phyloP scores from a whole-genome alignment of 805 yeast species.

The Phaffomyces antillensis region DNA sequence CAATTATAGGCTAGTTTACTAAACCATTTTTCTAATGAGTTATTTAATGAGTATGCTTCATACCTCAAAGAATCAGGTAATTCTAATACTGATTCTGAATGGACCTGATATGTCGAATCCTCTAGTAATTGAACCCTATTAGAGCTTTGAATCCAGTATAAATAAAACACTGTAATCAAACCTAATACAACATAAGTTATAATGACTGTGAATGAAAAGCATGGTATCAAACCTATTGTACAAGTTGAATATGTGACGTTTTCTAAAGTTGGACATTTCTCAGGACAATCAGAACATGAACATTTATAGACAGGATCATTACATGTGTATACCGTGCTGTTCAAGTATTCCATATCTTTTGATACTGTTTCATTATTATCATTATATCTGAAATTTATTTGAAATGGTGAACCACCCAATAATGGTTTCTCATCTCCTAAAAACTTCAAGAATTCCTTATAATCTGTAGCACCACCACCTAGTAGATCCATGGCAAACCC shows the following conservation, averaged over 20 bases:
- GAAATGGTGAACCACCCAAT: conserved; percentile 94
- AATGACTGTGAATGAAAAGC: conserved; percentile 61
- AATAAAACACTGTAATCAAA: conserved; percentile 20
- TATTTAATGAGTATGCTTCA: conserved; percentile 41
- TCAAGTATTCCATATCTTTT: conserved; percentile 15
- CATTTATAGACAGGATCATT: conserved; percentile 61
- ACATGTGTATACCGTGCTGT: conserved; percentile 33
- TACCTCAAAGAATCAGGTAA: conserved; percentile 13
- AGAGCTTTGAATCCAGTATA: conserved; percentile 14
- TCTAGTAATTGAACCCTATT: conserved; percentile 31
- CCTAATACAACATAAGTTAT: conserved; percentile 36
- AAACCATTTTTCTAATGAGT: conserved; percentile 40
- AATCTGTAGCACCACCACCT: conserved; percentile 93
- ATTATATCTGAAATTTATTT: conserved; percentile 65
- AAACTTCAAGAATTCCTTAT: conserved; percentile 69
- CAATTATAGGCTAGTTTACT: conserved; percentile 50
- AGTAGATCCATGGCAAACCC: conserved; percentile 95
- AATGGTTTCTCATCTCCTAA: conserved; percentile 92
- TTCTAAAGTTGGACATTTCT: conserved; percentile 67
- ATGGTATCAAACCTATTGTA: conserved; percentile 55
- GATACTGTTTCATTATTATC: conserved; percentile 26
- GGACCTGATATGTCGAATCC: conserved; percentile 32
- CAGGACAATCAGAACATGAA: conserved; percentile 86
- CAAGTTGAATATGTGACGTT: conserved; percentile 39
- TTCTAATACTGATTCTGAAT: conserved; percentile 8